Conservation (phyloP, 306 rosid species). For the Casuarina equisetifolia region DNA sequence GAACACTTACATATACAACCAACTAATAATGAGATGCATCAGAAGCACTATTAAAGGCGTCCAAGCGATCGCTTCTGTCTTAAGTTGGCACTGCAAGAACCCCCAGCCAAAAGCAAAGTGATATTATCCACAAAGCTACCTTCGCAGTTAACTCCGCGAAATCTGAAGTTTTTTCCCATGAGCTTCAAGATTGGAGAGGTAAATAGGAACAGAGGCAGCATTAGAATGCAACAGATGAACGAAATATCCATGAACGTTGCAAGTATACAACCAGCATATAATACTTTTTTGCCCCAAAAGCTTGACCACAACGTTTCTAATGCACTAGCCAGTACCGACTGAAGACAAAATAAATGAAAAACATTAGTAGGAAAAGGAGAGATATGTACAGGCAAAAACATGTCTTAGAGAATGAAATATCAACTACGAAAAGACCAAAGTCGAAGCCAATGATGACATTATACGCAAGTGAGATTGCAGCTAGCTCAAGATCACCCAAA, state of each 20-base stretch:
- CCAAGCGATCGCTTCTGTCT: slow-evolving; percentile 52
- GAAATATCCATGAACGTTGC: slow-evolving; percentile 88
- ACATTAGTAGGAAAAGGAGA: not conserved
- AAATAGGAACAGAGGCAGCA: slow-evolving; percentile 41
- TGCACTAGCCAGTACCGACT: slow-evolving; percentile 93
- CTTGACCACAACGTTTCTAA: slow-evolving; percentile 83
- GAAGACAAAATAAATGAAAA: not conserved
- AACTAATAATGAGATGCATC: slow-evolving; percentile 49
- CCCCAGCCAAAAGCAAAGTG: slow-evolving; percentile 67
- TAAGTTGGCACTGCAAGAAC: slow-evolving; percentile 63
- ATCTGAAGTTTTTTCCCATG: slow-evolving; percentile 10
- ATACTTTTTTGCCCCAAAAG: slow-evolving; percentile 72
- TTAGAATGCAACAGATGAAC: slow-evolving; percentile 48
- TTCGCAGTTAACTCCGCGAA: slow-evolving; percentile 21
- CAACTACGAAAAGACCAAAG: slow-evolving; percentile 63
- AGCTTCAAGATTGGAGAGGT: slow-evolving; percentile 22
- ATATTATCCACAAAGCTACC: slow-evolving; percentile 50
- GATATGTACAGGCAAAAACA: not conserved
- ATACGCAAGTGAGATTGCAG: slow-evolving; percentile 59
- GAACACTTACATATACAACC: slow-evolving; percentile 59
- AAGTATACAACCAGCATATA: slow-evolving; percentile 77
- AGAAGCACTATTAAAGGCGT: slow-evolving; percentile 38
- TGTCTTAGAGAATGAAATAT: not conserved
- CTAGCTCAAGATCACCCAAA: slow-evolving; percentile 69
- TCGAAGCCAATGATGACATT: slow-evolving; percentile 68